Conservation (phyloP, 345 rosid genomes). For the Rhodamnia rubescens region DNA sequence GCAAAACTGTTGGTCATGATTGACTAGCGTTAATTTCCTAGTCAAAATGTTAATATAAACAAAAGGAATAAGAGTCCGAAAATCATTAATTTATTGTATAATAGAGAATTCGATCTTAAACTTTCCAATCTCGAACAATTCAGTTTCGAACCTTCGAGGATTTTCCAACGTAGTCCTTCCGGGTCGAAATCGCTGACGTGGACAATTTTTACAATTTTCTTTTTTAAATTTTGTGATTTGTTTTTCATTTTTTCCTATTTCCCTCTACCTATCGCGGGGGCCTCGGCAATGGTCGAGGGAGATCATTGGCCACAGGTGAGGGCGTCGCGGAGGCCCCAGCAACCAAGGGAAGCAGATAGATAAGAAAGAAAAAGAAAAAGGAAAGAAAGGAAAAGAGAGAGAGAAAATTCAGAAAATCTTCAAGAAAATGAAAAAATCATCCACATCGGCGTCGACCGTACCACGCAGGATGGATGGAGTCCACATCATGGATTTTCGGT, state of each 20-base stretch:
- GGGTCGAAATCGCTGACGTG: not conserved
- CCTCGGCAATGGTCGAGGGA: no score
- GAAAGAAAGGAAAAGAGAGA: not conserved
- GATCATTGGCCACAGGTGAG: no score
- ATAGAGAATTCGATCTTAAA: rapidly evolving
- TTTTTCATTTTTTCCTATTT: not conserved
- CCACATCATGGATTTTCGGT: rapidly evolving
- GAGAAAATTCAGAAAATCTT: not conserved
- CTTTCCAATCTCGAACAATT: not conserved
- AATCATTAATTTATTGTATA: not conserved
- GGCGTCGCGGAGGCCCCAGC: not conserved
- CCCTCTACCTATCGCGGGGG: rapidly evolving
- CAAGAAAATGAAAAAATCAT: not conserved
- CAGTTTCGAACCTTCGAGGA: not conserved
- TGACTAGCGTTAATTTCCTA: not conserved
- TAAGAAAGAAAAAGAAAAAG: not conserved
- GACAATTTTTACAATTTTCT: not conserved
- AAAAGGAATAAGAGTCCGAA: not conserved
- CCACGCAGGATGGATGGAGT: not conserved
- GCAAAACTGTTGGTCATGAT: not conserved
- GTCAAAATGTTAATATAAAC: not conserved
- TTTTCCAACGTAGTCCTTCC: not conserved
- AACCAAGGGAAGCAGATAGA: not conserved
- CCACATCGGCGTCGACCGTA: rapidly evolving
- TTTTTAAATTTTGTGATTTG: no score